Percentiles rank a stretch among this genome's conserved stretches.
Evolutionary conservation across 306 rosid genomes (phyloP).

Genomic region (Cicer yamashitae): DNA sequence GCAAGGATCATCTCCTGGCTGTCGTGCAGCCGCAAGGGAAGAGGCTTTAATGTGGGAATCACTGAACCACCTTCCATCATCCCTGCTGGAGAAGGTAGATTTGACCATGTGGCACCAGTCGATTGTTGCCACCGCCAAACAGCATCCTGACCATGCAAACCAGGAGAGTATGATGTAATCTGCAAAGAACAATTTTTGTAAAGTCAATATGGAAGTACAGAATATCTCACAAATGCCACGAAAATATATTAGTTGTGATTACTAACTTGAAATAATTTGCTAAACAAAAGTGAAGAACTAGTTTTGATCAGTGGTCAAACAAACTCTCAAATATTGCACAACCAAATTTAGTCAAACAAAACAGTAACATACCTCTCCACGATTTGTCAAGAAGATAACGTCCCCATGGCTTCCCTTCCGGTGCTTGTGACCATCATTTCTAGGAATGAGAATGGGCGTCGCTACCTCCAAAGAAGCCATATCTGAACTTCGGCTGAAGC

Average conservation of each 20-base stretch:
- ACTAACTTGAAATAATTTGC: conserved; percentile 20
- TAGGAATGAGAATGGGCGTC: conserved; percentile 91
- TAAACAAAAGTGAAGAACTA: conserved; percentile 22
- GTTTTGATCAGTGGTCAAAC: conserved; percentile 34
- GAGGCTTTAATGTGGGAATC: conserved; percentile 88
- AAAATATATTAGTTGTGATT: conserved; percentile 1
- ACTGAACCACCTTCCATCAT: conserved; percentile 85
- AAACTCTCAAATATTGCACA: conserved; percentile 20
- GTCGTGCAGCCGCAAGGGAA: conserved; percentile 67
- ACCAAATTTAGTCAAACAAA: conserved; percentile 37
- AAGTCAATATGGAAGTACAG: conserved; percentile 22
- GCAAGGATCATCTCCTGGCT: conserved; percentile 81
- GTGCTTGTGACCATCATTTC: conserved; percentile 88
- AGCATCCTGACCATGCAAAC: conserved; percentile 89
- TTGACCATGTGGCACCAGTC: conserved; percentile 92
- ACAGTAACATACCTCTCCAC: conserved; percentile 85
- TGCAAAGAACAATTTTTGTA: conserved; percentile 48
- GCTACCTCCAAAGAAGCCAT: conserved; percentile 84
- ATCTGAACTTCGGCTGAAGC: conserved; percentile 69
- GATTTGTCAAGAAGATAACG: conserved; percentile 91
- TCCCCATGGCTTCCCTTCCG: conserved; percentile 98
- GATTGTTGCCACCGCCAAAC: conserved; percentile 94
- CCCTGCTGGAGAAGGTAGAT: conserved; percentile 94
- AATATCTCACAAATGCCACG: conserved; percentile 11
- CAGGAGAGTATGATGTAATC: conserved; percentile 96